Base-by-base conservation (phyloP, 805 yeast genomes). In the Crinitomyces ghanaensis region DNA sequence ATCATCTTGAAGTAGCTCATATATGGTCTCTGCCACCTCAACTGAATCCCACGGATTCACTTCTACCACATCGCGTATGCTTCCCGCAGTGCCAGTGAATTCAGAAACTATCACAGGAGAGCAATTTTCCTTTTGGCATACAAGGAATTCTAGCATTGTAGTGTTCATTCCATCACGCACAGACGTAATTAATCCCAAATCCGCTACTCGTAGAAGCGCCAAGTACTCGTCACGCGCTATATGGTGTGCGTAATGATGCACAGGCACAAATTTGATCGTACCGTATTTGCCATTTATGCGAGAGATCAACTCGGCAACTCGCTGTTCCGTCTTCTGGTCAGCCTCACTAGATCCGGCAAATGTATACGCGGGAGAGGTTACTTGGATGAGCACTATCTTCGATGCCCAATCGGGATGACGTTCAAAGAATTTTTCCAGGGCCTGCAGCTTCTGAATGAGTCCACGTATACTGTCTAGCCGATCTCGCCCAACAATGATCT, bases 31-130 rank as follows among this genome's bases (percentile, higher is more conserved):
- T 1, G 98, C 88, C 23, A 88, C 88, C 2, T 94, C 94, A 17
- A 83, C 88, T 0, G 93, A 68, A 59, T 91, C 97, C 95, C 96
- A 91, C 5, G 99, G 99, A 47, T 91, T 91, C 22, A 91, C 91
- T 42, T 79, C 71, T 32, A 82, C 66, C n/a, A 63, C 62, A 17
- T 59, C 65, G 7, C 44, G 38, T 14, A 63, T 41, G 11, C 45
- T 34, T n/a, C 48, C 38, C 0, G 95, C 82, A 3, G 93, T 76
- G 28, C 98, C 99, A 36, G 93, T 80, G 52, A 91, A 91, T 60
- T 91, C 99, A 15, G 95, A 81, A 28, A 91, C 60, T 24, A 91
- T 74, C 49, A 93, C 66, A 0, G 97, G 95, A 2, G 80, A 70
- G 41, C 66, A 63, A 40, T 75, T 70, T 23, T 54, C 50, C 40